Base-by-base conservation (phyloP, 805 yeast species). In the Myxozyma mucilagina region DNA sequence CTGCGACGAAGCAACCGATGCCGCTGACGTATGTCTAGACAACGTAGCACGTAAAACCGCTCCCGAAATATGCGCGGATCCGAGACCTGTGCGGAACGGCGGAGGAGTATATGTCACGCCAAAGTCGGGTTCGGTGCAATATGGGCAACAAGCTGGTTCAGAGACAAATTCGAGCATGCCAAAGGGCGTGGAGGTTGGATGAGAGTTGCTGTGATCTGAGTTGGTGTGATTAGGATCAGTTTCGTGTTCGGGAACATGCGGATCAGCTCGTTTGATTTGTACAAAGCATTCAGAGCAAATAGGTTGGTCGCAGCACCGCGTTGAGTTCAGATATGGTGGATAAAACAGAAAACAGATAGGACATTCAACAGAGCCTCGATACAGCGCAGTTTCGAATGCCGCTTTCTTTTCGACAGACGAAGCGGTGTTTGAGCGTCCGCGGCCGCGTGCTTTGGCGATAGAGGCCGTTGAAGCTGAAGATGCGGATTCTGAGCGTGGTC, bases 261-360 rank as follows among this genome's bases (percentile, higher is more conserved):
- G 98, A 10, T 90, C 96, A 38, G 85, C 76, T 55, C 99, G 81
- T 73, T 89, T 90, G 72, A 93, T 91, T 74, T 93, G 97, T 10
- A 93, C 97, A 81, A 93, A 94, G 72, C 99, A 93, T 75, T 93
- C 98, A 1, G 97, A 82, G 75, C 99, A 94, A 20, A 93, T 91
- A 1, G 96, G 92, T 73, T 93, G 98, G 53, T 83, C 82, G 73
- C 99, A 93, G 74, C 99, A 93, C 48, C 96, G 80, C 8, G 96
- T 87, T 56, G 81, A 73, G 75, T 94, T 94, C 63, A 92, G 74
- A 68, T 84, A 82, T 32, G 82, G 79, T 0, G 98, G 97, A 74
- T 87, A 91, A 71, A 82, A 89, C 9, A 94, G 79, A 72, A 93
- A 93, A 72, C 99, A 93, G 66, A 93, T 93, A 9, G 99, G 98